Evolutionary conservation across 768 basidiomycete species (phyloP).

Genomic region (Lactarius hengduanensis): DNA sequence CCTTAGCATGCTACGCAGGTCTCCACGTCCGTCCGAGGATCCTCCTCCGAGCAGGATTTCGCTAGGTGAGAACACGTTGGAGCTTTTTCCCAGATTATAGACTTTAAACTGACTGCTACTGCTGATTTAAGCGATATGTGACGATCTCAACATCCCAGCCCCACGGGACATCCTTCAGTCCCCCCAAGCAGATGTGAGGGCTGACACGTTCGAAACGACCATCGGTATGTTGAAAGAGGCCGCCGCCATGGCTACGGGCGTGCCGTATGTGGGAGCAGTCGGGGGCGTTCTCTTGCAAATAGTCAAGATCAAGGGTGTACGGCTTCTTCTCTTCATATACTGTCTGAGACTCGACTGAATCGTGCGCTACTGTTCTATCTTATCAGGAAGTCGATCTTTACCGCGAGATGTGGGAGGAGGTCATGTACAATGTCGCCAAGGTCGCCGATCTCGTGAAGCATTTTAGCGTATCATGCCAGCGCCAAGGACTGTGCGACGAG

Average conservation of each 20-base stretch:
- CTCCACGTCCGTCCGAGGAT: neutral
- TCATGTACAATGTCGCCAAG: conserved; percentile 20
- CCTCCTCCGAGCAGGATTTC: neutral
- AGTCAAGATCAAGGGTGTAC: conserved; percentile 21
- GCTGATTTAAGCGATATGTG: neutral
- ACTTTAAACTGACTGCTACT: neutral
- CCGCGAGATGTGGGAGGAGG: conserved; percentile 20
- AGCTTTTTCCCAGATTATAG: neutral
- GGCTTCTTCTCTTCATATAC: neutral
- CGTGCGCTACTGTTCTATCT: neutral
- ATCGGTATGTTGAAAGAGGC: conserved; percentile 15
- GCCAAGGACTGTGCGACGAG: conserved; percentile 13
- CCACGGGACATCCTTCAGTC: neutral
- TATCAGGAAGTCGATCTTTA: conserved; percentile 24
- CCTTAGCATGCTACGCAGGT: conserved; percentile 1
- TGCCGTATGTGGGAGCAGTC: conserved; percentile 23
- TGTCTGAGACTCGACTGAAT: neutral
- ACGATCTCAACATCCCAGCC: neutral
- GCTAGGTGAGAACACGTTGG: neutral
- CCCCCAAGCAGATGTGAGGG: neutral
- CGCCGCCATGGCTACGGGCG: neutral
- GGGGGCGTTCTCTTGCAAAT: conserved; percentile 14
- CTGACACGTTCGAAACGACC: conserved; percentile 7
- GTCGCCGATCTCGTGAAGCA: conserved; percentile 17
- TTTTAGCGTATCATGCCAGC: conserved; percentile 7